Percentiles rank a stretch among this genome's conserved stretches.
phyloP scores from a whole-genome alignment of 2,329 filamentous ascomycete species.

The Monilinia fructigena region DNA sequence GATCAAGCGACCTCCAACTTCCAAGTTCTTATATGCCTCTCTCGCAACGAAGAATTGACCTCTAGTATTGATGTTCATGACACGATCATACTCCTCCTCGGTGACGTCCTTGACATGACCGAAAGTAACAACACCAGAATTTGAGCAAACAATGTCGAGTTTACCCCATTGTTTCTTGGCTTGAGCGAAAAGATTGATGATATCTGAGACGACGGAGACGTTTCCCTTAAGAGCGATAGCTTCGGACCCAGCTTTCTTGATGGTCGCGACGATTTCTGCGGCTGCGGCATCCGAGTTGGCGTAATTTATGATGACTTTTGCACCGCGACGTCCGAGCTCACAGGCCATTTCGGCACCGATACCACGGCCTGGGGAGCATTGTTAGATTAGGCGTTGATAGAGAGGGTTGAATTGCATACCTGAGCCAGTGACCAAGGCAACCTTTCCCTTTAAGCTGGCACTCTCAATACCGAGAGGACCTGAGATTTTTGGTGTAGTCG shows the following conservation, averaged over 20 bases:
- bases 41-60: slow-evolving; percentile 77
- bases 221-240: slow-evolving; percentile 58
- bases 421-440: slow-evolving; percentile 39
- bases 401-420: slow-evolving; percentile 24
- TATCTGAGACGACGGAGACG: slow-evolving; percentile 50
- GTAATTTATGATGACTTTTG: slow-evolving; percentile 55
- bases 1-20: slow-evolving; percentile 69
- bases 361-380: slow-evolving; percentile 51
- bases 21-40: slow-evolving; percentile 69
- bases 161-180: slow-evolving; percentile 37
- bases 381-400: background rate
- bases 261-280: slow-evolving; percentile 62
- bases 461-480: slow-evolving; percentile 32
- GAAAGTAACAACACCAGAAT: slow-evolving; percentile 54
- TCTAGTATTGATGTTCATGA: slow-evolving; percentile 64
- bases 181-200: slow-evolving; percentile 35
- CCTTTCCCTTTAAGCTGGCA: slow-evolving; percentile 37
- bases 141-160: slow-evolving; percentile 39
- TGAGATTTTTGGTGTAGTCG: slow-evolving; percentile 21
- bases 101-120: slow-evolving; percentile 37
- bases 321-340: slow-evolving; percentile 63
- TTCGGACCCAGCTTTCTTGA: slow-evolving; percentile 53
- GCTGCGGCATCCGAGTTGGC: slow-evolving; percentile 62
- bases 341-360: slow-evolving; percentile 66
- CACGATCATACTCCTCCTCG: slow-evolving; percentile 41